Percentiles rank a stretch among this genome's conserved stretches.
Conservation (phyloP, 345 rosid species). For the Pistacia vera region DNA sequence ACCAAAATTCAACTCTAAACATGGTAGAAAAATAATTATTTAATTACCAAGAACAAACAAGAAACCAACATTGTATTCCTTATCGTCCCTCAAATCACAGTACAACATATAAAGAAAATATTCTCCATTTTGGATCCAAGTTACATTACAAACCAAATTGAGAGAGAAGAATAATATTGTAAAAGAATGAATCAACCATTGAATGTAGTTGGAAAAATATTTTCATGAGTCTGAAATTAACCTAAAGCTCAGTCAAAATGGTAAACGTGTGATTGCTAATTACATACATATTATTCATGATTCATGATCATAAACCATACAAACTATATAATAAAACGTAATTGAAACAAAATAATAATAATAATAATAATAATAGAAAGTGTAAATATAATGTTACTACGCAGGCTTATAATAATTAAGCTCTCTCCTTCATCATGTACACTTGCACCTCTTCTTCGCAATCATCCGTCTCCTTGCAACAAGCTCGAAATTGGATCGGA, state of each 20-base stretch:
- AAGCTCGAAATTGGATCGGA: slow-evolving; percentile 23
- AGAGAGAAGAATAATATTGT: neutral
- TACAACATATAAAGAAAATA: neutral
- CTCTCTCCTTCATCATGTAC: slow-evolving; percentile 10
- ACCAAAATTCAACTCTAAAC: neutral
- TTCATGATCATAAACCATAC: slow-evolving; percentile 5
- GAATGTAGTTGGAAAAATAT: neutral
- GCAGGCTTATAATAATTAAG: neutral
- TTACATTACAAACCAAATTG: neutral
- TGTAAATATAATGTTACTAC: neutral
- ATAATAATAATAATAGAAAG: neutral
- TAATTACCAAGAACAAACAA: neutral
- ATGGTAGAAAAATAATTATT: neutral
- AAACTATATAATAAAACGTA: neutral
- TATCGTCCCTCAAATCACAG: neutral
- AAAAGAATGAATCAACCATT: neutral
- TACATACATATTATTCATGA: slow-evolving; percentile 17
- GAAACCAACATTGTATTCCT: neutral
- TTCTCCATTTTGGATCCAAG: neutral
- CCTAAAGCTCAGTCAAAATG: neutral
- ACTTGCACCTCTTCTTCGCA: slow-evolving; percentile 27
- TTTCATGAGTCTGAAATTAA: neutral
- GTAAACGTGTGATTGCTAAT: neutral
- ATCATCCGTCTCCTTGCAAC: neutral
- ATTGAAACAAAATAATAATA: neutral